Evolutionary conservation across 1,284 basidiomycete genomes (phyloP).

Genomic region (Golubevia sp.): DNA sequence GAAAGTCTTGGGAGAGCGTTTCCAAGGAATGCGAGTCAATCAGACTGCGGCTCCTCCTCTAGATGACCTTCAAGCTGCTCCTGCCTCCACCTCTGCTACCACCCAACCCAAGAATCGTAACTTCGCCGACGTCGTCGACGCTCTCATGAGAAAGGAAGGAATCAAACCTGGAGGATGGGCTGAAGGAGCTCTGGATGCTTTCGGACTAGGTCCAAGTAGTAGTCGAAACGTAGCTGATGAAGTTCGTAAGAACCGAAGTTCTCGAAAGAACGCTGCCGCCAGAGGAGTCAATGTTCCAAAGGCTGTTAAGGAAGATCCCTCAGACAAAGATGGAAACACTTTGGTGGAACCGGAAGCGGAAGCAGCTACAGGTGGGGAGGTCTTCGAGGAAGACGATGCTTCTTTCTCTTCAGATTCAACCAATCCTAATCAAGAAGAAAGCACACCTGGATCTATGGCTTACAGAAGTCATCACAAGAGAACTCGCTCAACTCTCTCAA

Average conservation of each 20-base stretch:
- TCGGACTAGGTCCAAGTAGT: constrained; percentile 43
- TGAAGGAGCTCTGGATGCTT: constrained; percentile 49
- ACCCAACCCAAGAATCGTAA: constrained; percentile 12
- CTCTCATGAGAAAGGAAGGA: constrained; percentile 49
- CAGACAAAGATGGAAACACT: constrained; percentile 8
- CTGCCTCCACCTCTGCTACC: background rate
- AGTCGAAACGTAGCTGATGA: constrained; percentile 43
- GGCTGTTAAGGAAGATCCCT: constrained; percentile 37
- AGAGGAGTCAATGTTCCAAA: constrained; percentile 30
- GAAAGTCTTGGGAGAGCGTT: constrained; percentile 47
- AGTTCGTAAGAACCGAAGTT: constrained; percentile 31
- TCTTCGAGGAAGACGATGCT: constrained; percentile 8
- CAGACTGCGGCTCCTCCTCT: too few species aligned
- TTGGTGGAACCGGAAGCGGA: constrained; percentile 14
- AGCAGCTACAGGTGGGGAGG: background rate
- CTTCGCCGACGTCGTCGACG: constrained; percentile 47
- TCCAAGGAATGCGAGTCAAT: constrained; percentile 1
- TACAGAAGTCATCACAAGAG: constrained; percentile 34
- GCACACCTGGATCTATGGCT: constrained; percentile 32
- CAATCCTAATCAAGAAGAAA: constrained; percentile 13
- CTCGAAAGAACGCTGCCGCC: constrained; percentile 17
- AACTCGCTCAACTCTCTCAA: constrained; percentile 40
- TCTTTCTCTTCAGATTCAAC: constrained; percentile 13
- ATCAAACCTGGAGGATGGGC: constrained; percentile 44
- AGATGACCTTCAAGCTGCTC: background rate